Conservation (phyloP, 1,284 basidiomycete species). For the Schizophyllum amplum region DNA sequence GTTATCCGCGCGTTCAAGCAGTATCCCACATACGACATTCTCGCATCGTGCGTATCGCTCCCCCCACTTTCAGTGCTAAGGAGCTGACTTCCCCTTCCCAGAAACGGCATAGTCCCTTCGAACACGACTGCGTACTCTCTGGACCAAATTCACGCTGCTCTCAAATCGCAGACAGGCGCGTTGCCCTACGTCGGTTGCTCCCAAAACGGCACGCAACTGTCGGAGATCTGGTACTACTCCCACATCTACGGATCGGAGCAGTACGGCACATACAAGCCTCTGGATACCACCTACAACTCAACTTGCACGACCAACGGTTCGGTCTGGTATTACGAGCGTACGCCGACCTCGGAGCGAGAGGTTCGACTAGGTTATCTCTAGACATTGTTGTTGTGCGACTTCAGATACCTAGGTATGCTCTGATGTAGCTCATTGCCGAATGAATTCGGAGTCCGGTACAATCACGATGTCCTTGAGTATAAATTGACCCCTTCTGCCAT, state of each 20-base stretch:
- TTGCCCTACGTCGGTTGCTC: constrained; percentile 58
- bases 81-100: constrained; percentile 21
- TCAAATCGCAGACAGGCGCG: constrained; percentile 52
- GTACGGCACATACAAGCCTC: constrained; percentile 53
- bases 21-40: constrained; percentile 57
- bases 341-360: constrained; percentile 40
- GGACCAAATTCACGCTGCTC: constrained; percentile 41
- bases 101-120: constrained; percentile 58
- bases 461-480: no score
- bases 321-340: constrained; percentile 54
- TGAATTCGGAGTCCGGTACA: no score
- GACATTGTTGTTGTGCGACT: not conserved
- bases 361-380: constrained; percentile 20
- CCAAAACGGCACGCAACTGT: constrained; percentile 46
- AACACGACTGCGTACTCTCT: constrained; percentile 62
- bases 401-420: no score
- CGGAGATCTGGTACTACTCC: constrained; percentile 63
- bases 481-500: no score
- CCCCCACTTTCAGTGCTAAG: constrained; percentile 21
- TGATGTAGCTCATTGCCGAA: no score
- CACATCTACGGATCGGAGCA: constrained; percentile 59
- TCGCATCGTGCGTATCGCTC: constrained; percentile 42
- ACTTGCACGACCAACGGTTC: constrained; percentile 38
- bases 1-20: constrained; percentile 49
- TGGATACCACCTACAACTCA: constrained; percentile 45